Evolutionary conservation across 2,329 filamentous ascomycete genomes (phyloP).

Genomic region (Fusarium verrucosum): DNA sequence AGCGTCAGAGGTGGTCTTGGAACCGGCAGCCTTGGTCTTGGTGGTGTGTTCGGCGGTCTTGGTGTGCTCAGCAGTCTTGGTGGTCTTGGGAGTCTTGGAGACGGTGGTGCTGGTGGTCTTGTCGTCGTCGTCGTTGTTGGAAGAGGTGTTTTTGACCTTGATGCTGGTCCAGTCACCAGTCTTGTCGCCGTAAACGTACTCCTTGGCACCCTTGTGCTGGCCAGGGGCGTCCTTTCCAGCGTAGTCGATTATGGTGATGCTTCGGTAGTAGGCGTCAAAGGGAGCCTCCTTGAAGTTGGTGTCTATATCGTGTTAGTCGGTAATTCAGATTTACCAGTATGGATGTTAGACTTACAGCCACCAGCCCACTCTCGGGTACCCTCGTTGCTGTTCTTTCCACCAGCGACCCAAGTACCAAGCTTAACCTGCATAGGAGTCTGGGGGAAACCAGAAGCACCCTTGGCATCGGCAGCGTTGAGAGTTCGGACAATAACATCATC

Average conservation of each 20-base stretch:
- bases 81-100: slow-evolving; percentile 24
- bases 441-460: slow-evolving; percentile 68
- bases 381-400: slow-evolving; percentile 64
- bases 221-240: slow-evolving; percentile 57
- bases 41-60: slow-evolving; percentile 27
- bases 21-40: no score
- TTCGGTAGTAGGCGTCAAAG: slow-evolving; percentile 67
- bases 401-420: slow-evolving; percentile 73
- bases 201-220: slow-evolving; percentile 52
- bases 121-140: slow-evolving; percentile 30
- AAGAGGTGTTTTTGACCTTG: slow-evolving; percentile 56
- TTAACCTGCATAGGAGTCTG: slow-evolving; percentile 79
- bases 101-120: slow-evolving; percentile 35
- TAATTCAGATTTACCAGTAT: no score
- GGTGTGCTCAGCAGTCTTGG: slow-evolving; percentile 26
- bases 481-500: slow-evolving; percentile 70
- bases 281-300: slow-evolving; percentile 62
- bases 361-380: slow-evolving; percentile 79
- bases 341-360: no score
- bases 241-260: slow-evolving; percentile 63
- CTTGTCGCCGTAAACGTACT: slow-evolving; percentile 63
- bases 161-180: slow-evolving; percentile 62
- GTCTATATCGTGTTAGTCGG: no score
- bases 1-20: slow-evolving; percentile 11
- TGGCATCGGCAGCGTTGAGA: slow-evolving; percentile 66